phyloP scores from a whole-genome alignment of 2,329 filamentous ascomycete species.

The Monilinia laxa region DNA sequence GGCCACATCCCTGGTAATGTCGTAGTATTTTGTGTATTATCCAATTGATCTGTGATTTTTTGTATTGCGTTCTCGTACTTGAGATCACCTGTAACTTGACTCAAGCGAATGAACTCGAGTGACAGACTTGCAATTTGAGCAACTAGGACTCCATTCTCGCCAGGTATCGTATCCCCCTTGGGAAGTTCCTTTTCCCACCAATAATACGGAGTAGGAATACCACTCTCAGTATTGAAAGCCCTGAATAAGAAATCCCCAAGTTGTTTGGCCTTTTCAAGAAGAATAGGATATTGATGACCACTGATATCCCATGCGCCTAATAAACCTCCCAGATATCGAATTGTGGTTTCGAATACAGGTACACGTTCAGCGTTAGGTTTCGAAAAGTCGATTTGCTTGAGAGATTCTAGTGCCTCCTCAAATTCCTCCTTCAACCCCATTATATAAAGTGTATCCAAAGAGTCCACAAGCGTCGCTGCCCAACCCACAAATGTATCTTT shows the following conservation, averaged over 20 bases:
- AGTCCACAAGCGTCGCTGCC: conserved; percentile 81
- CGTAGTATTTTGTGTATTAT: conserved; percentile 52
- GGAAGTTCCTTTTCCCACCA: conserved; percentile 5
- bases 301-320: conserved; percentile 50
- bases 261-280: conserved; percentile 64
- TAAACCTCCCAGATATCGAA: conserved; percentile 33
- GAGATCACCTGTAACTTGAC: conserved; percentile 57
- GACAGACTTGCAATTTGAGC: conserved; percentile 59
- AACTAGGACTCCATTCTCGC: conserved; percentile 46
- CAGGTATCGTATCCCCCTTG: conserved; percentile 3
- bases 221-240: conserved; percentile 70
- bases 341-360: conserved; percentile 32
- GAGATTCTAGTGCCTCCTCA: conserved; percentile 66
- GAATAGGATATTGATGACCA: conserved; percentile 56
- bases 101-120: conserved; percentile 61
- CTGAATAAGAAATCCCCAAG: conserved; percentile 71
- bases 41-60: conserved; percentile 55
- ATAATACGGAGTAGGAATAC: conserved; percentile 65
- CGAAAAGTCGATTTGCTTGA: conserved; percentile 42
- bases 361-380: conserved; percentile 25
- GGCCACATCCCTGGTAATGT: conserved; percentile 62
- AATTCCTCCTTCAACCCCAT: conserved; percentile 77
- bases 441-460: conserved; percentile 79
- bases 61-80: conserved; percentile 61
- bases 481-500: conserved; percentile 85